A percentile compares a stretch with the other conserved stretches of the same genome.
These are phyloP conservation scores for Candida sakaeoensis DNA, from an alignment of 805 yeast species.

Conservation along the genomic window DNA sequence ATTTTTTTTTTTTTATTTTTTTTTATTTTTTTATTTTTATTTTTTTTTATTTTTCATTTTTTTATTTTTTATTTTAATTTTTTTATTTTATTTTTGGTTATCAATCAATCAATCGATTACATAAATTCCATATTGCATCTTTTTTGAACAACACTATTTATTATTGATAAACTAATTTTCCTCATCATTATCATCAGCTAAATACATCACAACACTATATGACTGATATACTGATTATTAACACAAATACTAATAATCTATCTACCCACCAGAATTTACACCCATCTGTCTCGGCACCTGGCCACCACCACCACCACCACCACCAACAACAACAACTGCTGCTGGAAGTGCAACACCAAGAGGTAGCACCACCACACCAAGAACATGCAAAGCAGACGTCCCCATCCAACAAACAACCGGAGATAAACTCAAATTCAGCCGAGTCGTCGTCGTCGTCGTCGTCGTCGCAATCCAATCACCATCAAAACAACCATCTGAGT, in stretches of 20 bases:
- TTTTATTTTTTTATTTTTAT: too few relatives aligned
- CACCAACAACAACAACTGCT: slow-evolving; percentile 2
- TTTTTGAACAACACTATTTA: too few relatives aligned
- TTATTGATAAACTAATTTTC: too few relatives aligned
- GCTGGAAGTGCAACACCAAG: background rate
- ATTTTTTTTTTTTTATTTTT: too few relatives aligned
- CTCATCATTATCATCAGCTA: too few relatives aligned
- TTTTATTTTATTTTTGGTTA: background rate
- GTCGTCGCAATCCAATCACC: background rate
- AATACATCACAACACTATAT: too few relatives aligned
- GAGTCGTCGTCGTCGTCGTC: background rate
- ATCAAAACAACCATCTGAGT: background rate
- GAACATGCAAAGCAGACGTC: background rate
- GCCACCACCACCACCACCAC: background rate
- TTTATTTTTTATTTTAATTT: background rate
- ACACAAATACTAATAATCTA: background rate
- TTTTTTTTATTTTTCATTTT: background rate
- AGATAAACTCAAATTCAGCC: background rate
- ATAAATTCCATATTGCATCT: too few relatives aligned
- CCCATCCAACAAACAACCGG: background rate
- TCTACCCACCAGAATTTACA: background rate
- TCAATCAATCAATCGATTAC: background rate
- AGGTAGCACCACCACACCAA: background rate
- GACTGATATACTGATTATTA: slow-evolving; percentile 1
- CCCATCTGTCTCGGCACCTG: background rate